phyloP scores from a whole-genome alignment of 768 basidiomycete genomes.

The Galerina marginata region DNA sequence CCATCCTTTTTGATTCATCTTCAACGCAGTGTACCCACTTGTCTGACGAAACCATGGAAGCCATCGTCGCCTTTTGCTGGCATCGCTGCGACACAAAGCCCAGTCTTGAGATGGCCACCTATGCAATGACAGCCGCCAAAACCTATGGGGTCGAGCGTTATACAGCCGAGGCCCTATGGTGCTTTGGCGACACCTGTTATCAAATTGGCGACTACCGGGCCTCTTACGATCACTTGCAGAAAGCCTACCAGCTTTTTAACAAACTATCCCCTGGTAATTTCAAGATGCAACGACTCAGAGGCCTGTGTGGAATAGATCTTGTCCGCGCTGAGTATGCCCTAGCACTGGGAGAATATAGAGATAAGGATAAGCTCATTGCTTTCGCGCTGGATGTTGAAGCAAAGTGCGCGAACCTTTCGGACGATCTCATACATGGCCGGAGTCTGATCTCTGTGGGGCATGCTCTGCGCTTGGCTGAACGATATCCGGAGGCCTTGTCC shows the following conservation, averaged over 20 bases:
- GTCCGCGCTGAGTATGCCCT: background rate
- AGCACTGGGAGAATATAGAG: no score
- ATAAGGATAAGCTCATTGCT: background rate
- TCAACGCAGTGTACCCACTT: background rate
- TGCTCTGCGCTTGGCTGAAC: background rate
- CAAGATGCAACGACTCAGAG: background rate
- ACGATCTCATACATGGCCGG: constrained; percentile 5
- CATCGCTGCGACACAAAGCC: constrained; percentile 12
- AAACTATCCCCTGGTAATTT: background rate
- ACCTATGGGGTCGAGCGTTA: background rate
- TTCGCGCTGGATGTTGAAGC: constrained; percentile 1
- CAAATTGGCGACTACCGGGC: background rate
- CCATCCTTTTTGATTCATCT: constrained; percentile 9
- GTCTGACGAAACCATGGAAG: constrained; percentile 4
- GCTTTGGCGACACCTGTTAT: constrained; percentile 4
- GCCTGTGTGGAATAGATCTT: constrained; percentile 8
- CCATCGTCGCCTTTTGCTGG: constrained; percentile 14
- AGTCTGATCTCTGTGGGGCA: constrained; percentile 1
- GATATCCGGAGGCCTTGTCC: background rate
- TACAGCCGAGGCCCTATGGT: background rate
- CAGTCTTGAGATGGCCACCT: background rate
- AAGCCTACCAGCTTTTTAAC: constrained; percentile 8
- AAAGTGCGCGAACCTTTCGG: constrained; percentile 4
- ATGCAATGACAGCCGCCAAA: background rate
- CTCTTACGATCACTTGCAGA: background rate